phyloP scores from a whole-genome alignment of 129 eudicot species.

The Ambrosia trifida region DNA sequence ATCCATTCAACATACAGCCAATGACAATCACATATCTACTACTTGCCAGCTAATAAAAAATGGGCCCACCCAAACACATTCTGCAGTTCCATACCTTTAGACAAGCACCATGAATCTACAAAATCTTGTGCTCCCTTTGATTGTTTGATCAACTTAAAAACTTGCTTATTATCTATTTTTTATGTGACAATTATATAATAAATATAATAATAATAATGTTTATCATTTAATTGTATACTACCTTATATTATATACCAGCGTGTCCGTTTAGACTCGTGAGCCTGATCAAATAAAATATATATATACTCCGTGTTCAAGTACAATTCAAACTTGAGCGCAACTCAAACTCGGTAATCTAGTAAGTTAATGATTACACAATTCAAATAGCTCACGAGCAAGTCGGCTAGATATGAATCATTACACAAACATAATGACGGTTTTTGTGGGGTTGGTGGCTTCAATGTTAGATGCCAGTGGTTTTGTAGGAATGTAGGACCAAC shows the following conservation, averaged over 20 bases:
- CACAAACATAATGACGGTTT: slow-evolving; percentile 10
- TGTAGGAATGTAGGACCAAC: slow-evolving; percentile 28
- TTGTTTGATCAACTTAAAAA: neutral
- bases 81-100: neutral
- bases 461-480: slow-evolving; percentile 20
- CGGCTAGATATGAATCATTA: neutral
- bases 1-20: slow-evolving; percentile 18
- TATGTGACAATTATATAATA: too few relatives aligned
- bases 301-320: too few relatives aligned
- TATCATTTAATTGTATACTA: neutral
- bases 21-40: slow-evolving; percentile 16
- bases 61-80: slow-evolving; percentile 5
- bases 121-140: neutral
- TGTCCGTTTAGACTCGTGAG: neutral
- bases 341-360: too few relatives aligned
- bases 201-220: too few relatives aligned
- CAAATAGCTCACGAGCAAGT: neutral
- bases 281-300: too few relatives aligned
- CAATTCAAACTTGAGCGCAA: too few relatives aligned
- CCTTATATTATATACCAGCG: too few relatives aligned
- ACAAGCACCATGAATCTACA: neutral
- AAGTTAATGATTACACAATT: too few relatives aligned
- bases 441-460: slow-evolving; percentile 33
- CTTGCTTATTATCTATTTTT: too few relatives aligned
- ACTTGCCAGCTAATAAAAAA: slow-evolving; percentile 13